Evolutionary conservation across 805 yeast species (phyloP), one percentile per base, ranked within the genome.

Genomic region (Millerago galiae): DNA sequence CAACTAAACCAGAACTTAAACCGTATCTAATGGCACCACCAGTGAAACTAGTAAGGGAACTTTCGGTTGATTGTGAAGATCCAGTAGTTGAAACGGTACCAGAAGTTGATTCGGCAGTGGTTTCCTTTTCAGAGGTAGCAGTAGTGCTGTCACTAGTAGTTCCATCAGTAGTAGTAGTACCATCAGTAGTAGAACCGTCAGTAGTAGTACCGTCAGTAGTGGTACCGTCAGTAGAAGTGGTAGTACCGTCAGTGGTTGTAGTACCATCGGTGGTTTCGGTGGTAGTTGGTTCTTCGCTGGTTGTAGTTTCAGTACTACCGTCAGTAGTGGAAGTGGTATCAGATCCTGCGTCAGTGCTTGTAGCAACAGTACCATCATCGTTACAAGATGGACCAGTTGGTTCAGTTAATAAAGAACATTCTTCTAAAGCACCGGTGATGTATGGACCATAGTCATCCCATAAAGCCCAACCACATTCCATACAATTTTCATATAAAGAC

Each of bases 381-480:
- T 33, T 38, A 46, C 43, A 40, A 25, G 36, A 33, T 27, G 64
- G 55, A 44, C 65, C 66, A 34, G 65, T 61, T 50, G 66, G 65
- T 13, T 50, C 43, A 28, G 58, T 47, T 14, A 54, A 42, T 34
- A 52, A 48, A 38, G 41, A 40, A 50, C 65, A 62, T 16, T 38
- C 56, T 26, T 44, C 50, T 36, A 61, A 45, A 13, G 63, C 57
- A 18, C 48, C 41, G 2, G 53, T 37, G 34, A 63, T 47, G 48
- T 43, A 60, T 1, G 41, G 16, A 18, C 55, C 56, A 44, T 62
- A 62, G 41, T 60, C 57, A n/a, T 46, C 38, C 62, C 61, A 62
- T 37, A 63, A 43, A 47, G 65, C 59, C 67, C 66, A 62, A 38
- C 67, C 67, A 54, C 67, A 63, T 27, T 56, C 60, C 34, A 62